These are phyloP conservation scores for Funneliformis mosseae DNA, from an alignment of 192 early-diverging fungal species.

Conservation along the genomic window DNA sequence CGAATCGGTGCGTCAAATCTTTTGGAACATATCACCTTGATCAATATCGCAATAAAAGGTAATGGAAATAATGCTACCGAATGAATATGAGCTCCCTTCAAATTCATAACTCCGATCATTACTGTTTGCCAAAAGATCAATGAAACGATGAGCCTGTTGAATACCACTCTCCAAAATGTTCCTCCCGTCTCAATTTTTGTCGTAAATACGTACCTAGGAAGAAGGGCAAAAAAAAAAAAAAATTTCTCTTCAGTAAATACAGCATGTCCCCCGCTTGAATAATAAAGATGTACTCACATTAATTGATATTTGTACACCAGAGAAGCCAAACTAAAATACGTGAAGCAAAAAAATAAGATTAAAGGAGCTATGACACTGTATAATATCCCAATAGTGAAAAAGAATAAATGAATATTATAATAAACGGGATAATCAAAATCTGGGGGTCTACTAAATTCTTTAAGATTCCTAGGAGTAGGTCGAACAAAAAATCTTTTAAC, in stretches of 20 bases:
- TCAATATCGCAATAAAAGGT: conserved; percentile 57
- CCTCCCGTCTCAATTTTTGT: conserved; percentile 73
- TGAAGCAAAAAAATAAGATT: conserved; percentile 62
- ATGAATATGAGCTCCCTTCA: conserved; percentile 44
- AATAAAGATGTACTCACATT: conserved; percentile 46
- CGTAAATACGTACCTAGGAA: conserved; percentile 65
- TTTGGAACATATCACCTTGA: conserved; percentile 53
- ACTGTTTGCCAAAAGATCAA: conserved; percentile 68
- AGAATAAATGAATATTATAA: conserved; percentile 69
- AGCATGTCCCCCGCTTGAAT: background rate
- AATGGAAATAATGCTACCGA: conserved; percentile 58
- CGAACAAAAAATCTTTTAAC: conserved; percentile 60
- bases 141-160: conserved; percentile 70
- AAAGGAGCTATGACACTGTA: conserved; percentile 75
- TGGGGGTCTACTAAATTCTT: conserved; percentile 64
- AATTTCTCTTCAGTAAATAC: background rate
- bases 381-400: conserved; percentile 71
- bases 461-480: conserved; percentile 70
- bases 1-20: conserved; percentile 56
- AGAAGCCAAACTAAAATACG: conserved; percentile 66
- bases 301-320: conserved; percentile 74
- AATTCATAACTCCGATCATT: conserved; percentile 64
- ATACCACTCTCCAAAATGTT: conserved; percentile 67
- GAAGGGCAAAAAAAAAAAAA: background rate
- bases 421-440: conserved; percentile 73